Conservation (phyloP, 148 eudicot species). For the Bassia scoparia region DNA sequence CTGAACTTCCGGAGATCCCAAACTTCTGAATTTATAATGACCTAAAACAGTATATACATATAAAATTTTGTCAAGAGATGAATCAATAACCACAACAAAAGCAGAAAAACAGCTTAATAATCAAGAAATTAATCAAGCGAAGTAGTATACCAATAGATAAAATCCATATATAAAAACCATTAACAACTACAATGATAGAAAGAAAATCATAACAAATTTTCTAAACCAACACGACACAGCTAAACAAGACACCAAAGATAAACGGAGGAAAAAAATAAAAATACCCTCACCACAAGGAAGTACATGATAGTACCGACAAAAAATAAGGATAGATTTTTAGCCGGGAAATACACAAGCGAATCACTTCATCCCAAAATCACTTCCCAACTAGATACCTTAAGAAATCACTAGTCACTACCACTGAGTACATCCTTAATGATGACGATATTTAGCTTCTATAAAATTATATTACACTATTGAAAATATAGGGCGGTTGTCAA, state of each 20-base stretch:
- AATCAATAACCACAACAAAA: background rate
- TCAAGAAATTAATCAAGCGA: background rate
- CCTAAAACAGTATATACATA: constrained; percentile 42
- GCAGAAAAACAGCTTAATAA: background rate
- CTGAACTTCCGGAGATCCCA: constrained; percentile 90
- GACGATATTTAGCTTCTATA: too few species aligned
- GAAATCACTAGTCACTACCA: too few species aligned
- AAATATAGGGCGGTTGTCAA: too few species aligned
- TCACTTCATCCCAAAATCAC: too few species aligned
- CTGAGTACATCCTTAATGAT: too few species aligned
- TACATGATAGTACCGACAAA: too few species aligned
- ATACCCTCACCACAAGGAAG: too few species aligned
- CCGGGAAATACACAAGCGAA: too few species aligned
- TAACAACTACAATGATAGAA: background rate
- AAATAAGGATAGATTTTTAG: too few species aligned
- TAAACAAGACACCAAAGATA: background rate
- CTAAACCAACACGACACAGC: background rate
- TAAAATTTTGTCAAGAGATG: background rate
- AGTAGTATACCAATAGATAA: background rate
- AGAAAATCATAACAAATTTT: background rate
- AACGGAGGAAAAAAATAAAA: background rate
- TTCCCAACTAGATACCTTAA: too few species aligned
- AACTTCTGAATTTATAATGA: constrained; percentile 92
- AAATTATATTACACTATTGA: too few species aligned
- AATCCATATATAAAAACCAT: background rate